Percentiles rank a stretch among this genome's conserved stretches.
Conservation (phyloP, 2,329 filamentous ascomycete genomes). For the Corinectria fuckeliana region DNA sequence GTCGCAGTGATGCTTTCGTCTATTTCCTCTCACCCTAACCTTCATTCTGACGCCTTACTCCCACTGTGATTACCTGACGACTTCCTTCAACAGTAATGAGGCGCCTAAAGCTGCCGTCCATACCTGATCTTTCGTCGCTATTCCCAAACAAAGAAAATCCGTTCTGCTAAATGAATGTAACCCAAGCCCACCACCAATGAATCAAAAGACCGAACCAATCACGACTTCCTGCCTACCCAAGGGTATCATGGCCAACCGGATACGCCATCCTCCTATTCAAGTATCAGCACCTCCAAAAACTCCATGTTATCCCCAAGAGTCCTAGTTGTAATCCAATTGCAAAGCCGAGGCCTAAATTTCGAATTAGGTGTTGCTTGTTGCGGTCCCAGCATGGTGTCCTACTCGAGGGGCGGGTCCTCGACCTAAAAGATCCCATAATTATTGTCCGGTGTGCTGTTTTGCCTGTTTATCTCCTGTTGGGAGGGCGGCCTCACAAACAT, state of each 20-base stretch:
- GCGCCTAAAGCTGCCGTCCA: neutral
- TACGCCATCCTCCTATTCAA: neutral
- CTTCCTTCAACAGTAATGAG: neutral
- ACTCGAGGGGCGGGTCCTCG: neutral
- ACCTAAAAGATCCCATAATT: slow-evolving; percentile 3
- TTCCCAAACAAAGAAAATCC: neutral
- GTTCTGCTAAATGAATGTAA: neutral
- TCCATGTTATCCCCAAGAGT: slow-evolving; percentile 5
- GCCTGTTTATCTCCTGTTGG: neutral
- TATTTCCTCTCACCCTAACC: neutral
- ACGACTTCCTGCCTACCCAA: neutral
- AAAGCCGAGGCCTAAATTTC: neutral
- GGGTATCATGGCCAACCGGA: slow-evolving; percentile 4
- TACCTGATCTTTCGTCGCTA: neutral
- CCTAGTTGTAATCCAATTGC: neutral
- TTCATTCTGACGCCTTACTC: neutral
- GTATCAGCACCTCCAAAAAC: slow-evolving; percentile 2
- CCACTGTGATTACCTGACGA: neutral
- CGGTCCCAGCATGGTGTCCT: neutral
- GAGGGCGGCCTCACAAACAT: neutral
- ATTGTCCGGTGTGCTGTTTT: neutral
- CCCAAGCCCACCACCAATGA: neutral
- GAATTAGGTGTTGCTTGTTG: neutral
- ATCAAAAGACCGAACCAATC: neutral
- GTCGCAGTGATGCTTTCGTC: neutral